These are phyloP conservation scores for Beauveria asiatica DNA, from an alignment of 2,329 filamentous ascomycete species.

Conservation along the genomic window DNA sequence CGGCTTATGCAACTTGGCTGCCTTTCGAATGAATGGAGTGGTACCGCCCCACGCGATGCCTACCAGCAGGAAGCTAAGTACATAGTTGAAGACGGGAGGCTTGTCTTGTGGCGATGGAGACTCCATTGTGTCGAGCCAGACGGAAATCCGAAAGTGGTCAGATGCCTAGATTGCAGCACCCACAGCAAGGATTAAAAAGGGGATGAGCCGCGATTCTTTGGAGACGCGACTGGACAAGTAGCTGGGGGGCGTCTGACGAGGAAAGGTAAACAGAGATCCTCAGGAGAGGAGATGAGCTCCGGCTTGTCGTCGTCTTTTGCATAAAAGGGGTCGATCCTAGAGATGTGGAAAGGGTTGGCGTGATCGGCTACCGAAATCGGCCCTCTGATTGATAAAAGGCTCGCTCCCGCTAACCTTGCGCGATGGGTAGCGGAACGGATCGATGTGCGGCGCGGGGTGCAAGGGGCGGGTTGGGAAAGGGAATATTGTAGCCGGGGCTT, in stretches of 20 bases:
- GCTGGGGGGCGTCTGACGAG: neutral
- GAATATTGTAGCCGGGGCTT: too few relatives aligned
- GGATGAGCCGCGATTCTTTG: neutral
- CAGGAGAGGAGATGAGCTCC: neutral
- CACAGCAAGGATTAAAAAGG: neutral
- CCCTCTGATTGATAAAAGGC: neutral
- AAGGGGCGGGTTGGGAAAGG: too few relatives aligned
- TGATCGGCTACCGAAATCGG: neutral
- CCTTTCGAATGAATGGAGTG: constrained; percentile 82
- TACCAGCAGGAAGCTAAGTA: constrained; percentile 82
- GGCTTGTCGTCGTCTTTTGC: neutral
- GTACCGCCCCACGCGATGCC: constrained; percentile 90
- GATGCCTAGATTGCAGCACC: neutral
- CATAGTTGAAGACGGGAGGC: constrained; percentile 65
- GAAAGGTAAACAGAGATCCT: neutral
- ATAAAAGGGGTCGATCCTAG: neutral
- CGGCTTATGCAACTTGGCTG: constrained; percentile 66
- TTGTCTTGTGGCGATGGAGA: constrained; percentile 16
- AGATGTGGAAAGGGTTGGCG: neutral
- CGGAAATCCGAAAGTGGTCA: neutral
- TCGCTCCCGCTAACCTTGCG: neutral
- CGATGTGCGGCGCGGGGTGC: too few relatives aligned
- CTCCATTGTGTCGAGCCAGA: neutral
- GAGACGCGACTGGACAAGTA: neutral
- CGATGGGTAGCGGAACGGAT: neutral